Base-by-base conservation (phyloP, 495 filamentous ascomycete genomes). In the Penicillium malachiteum region DNA sequence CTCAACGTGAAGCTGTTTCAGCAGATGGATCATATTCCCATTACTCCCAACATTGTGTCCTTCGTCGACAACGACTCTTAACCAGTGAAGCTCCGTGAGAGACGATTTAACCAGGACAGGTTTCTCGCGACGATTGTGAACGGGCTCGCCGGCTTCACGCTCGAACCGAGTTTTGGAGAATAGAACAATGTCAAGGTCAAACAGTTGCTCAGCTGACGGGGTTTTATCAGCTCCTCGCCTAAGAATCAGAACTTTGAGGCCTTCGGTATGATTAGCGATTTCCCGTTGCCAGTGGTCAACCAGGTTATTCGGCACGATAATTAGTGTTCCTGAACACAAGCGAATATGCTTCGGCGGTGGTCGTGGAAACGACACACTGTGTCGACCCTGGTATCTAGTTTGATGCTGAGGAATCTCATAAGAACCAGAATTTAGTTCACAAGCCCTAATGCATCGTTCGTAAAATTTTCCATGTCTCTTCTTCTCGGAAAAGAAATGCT, bases 51-150 rank as follows among this genome's bases (percentile, higher is more conserved):
- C 84, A 40, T 81, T 87, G 65, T 97, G 91, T 1, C 93, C 93
- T 78, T 97, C 93, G 52, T 97, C 93, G 33, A 95, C 85, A 35
- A 97, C 91, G 41, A 93, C 81, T 11, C 93, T 82, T 55, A 96
- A 83, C 78, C 91, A 96, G 58, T 89, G 91, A 10, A 97, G 70
- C 14, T 82, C 64, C 39, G 83, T 84, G 6, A 96, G 70, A 0
- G 87, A 83, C 3, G 86, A 87, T 3, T 78, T 68, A n/a, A 52
- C 60, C 53, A 43, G 71, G 57, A 49, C 64, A 50, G 31, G 57
- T 53, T 48, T 78, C 59, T 65, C 58, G 11, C 74, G 66, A 18
- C 65, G 66, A 37, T 71, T 68, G 37, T 68, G 44, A 14, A 64
- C 60, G 9, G 57, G 56, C 13, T 75, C 72, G 21, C 73, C 75